Conservation (phyloP, 805 yeast genomes). For the Sugiyamaella boreocaroliniensis region DNA sequence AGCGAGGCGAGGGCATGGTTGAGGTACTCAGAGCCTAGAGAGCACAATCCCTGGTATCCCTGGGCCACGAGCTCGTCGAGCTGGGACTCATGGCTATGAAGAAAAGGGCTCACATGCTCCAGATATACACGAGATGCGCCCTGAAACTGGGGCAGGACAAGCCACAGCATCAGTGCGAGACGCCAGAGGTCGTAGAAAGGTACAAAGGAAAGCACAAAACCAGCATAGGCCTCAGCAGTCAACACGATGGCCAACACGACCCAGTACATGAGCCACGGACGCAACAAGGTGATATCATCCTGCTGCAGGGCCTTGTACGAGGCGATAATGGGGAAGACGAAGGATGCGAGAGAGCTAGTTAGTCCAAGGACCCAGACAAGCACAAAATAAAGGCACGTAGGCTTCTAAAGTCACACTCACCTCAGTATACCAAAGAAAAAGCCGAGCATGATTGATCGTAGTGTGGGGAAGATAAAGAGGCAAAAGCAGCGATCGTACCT, state of each 20-base stretch:
- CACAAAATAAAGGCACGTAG: background rate
- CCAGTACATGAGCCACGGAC: slow-evolving; percentile 60
- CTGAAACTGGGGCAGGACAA: slow-evolving; percentile 46
- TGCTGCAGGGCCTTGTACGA: slow-evolving; percentile 51
- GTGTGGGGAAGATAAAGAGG: background rate
- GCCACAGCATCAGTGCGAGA: slow-evolving; percentile 50
- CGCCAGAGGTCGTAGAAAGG: slow-evolving; percentile 52
- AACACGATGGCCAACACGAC: slow-evolving; percentile 44
- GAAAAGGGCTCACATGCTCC: slow-evolving; percentile 35
- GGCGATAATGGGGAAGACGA: slow-evolving; percentile 53
- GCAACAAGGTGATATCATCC: slow-evolving; percentile 33
- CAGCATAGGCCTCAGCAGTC: slow-evolving; percentile 36
- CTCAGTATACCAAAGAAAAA: slow-evolving; percentile 7
- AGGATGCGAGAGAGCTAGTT: slow-evolving; percentile 33
- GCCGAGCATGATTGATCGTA: slow-evolving; percentile 4
- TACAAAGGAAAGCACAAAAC: slow-evolving; percentile 40
- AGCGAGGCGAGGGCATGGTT: slow-evolving; percentile 7
- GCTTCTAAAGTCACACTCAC: background rate
- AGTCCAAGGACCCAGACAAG: background rate
- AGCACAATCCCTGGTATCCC: slow-evolving; percentile 14
- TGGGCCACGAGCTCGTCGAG: slow-evolving; percentile 28
- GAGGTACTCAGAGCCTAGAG: slow-evolving; percentile 18
- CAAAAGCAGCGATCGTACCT: background rate
- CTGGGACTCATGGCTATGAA: slow-evolving; percentile 31
- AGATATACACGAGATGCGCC: slow-evolving; percentile 41